phyloP scores from a whole-genome alignment of 2,329 filamentous ascomycete species.

The Zasmidium citrigriseum region DNA sequence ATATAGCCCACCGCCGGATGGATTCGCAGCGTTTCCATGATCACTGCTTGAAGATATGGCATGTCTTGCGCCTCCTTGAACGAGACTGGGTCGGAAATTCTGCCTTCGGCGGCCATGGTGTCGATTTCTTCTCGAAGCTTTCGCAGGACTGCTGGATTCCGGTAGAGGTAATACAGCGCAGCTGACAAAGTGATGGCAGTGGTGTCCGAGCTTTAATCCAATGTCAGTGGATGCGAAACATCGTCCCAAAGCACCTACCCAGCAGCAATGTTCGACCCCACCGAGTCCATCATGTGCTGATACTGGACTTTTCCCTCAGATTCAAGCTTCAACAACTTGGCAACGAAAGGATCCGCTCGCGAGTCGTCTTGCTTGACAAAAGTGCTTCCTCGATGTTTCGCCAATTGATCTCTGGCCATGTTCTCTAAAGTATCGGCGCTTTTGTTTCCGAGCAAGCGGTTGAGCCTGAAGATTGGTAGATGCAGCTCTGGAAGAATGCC shows the following conservation, averaged over 20 bases:
- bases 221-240: not conserved
- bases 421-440: not conserved
- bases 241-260: not conserved
- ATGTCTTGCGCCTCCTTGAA: slow-evolving; percentile 34
- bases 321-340: slow-evolving; percentile 38
- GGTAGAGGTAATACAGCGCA: slow-evolving; percentile 41
- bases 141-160: slow-evolving; percentile 33
- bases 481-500: slow-evolving; percentile 41
- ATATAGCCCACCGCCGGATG: slow-evolving; percentile 36
- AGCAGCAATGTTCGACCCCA: slow-evolving; percentile 28
- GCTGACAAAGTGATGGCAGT: slow-evolving; percentile 20
- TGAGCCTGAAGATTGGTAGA: slow-evolving; percentile 37
- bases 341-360: slow-evolving; percentile 32
- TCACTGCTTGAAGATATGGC: slow-evolving; percentile 14
- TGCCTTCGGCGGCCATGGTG: slow-evolving; percentile 20
- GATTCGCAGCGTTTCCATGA: slow-evolving; percentile 13
- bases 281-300: slow-evolving; percentile 34
- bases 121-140: slow-evolving; percentile 40
- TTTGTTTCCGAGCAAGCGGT: not conserved
- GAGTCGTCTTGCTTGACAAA: slow-evolving; percentile 34
- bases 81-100: slow-evolving; percentile 32
- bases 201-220: slow-evolving; percentile 44
- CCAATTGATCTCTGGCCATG: slow-evolving; percentile 33
- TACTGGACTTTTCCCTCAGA: slow-evolving; percentile 34
- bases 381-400: slow-evolving; percentile 35